phyloP scores from a whole-genome alignment of 148 eudicot species.

The Dysphania ambrosioides region DNA sequence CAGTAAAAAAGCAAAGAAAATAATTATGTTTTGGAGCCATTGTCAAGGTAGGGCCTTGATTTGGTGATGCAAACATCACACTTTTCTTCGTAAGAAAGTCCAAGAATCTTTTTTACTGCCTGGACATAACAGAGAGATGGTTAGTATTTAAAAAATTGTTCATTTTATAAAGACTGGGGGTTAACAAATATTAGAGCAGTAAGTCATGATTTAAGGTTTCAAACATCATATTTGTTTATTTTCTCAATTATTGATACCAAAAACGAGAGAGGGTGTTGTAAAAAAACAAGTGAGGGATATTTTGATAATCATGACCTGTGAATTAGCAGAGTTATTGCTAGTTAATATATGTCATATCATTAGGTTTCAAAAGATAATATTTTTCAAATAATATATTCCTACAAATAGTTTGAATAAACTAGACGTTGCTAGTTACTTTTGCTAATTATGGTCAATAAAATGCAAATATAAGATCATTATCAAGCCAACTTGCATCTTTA shows the following conservation, averaged over 20 bases:
- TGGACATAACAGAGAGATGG: not conserved
- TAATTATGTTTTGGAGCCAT: not conserved
- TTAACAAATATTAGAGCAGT: too few relatives aligned
- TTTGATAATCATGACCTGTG: too few relatives aligned
- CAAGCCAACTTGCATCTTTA: conserved; percentile 15
- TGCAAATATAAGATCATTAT: not conserved
- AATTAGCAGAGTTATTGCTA: too few relatives aligned
- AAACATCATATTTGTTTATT: too few relatives aligned
- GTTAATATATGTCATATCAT: not conserved
- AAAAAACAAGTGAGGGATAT: too few relatives aligned
- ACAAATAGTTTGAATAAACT: not conserved
- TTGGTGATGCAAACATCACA: not conserved
- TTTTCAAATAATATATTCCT: not conserved
- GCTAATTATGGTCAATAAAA: not conserved
- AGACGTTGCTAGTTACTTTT: not conserved
- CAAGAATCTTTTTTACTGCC: not conserved
- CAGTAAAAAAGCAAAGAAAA: too few relatives aligned
- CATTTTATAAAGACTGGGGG: too few relatives aligned
- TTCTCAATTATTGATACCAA: too few relatives aligned
- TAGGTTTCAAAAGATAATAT: not conserved
- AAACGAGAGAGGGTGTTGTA: too few relatives aligned
- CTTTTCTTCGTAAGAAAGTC: not conserved
- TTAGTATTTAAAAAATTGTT: not conserved
- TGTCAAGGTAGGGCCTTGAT: not conserved
- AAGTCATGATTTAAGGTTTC: too few relatives aligned